Base-by-base conservation (phyloP, 2,329 filamentous ascomycete genomes). In the Cladobotryum protrusum region DNA sequence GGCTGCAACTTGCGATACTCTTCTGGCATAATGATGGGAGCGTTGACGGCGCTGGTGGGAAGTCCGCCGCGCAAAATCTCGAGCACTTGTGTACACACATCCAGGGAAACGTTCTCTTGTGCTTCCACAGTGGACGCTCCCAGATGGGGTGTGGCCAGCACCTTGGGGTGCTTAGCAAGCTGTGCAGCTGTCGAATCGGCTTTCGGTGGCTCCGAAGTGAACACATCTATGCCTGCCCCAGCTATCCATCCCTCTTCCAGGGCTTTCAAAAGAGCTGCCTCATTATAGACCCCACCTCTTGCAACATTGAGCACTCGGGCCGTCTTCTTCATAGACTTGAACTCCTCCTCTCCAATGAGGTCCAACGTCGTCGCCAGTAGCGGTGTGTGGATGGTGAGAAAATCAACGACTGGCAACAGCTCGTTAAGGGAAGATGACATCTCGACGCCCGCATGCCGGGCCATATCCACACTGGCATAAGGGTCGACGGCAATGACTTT, bases 91-190 rank as follows among this genome's bases (percentile, higher is more conserved):
- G 85, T 83, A 65, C 87, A 92, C 8, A 92, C 88, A 58, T 92
- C 88, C 54, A 91, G 79, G 1, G 85, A 87, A 3, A 91, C 87
- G 54, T 90, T 91, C 61, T 92, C 87, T 64, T 93, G 87, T 0
- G 88, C 88, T 73, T 93, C 88, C 33, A 86, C 77, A 0, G 88
- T 93, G 0, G 83, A 88, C 0, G 88, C 88, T 7, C 87, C 87
- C 0, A 93, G 74, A 64, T 93, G 88, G 1, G 88, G 88, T 7
- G 88, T 92, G 1, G 83, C 83, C 2, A 92, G 82, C 1, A 89
- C 86, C 56, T 81, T 84, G 1, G 83, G 78, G 57, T 92, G 87
- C 9, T 73, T 74, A 50, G 86, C 79, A 8, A 93, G 72, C 41
- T 74, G 75, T 11, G 75, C 76, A 2, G 87, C 85, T 4, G 77